Percentiles rank a stretch among this genome's conserved stretches.
Conservation (phyloP, 2,329 filamentous ascomycete genomes). For the Cladosporium halotolerans region DNA sequence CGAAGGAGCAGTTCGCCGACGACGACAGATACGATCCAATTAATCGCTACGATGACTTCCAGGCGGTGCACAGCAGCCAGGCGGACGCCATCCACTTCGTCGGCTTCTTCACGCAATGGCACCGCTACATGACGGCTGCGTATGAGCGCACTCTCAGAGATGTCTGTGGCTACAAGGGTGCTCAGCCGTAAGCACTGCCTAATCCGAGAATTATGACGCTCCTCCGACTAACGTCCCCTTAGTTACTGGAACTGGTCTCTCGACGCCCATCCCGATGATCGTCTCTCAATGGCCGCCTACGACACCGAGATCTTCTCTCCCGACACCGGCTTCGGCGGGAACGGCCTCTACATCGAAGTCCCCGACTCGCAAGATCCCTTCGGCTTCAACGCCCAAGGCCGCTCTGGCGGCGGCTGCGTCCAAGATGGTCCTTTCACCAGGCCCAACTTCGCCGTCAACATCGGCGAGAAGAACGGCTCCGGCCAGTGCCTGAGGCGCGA, state of each 20-base stretch:
- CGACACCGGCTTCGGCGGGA: constrained; percentile 17
- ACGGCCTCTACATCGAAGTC: constrained; percentile 12
- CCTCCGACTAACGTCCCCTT: constrained; percentile 1
- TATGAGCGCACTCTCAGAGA: constrained; percentile 20
- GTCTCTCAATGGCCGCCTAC: constrained; percentile 13
- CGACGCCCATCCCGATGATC: constrained; percentile 13
- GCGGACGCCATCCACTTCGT: constrained; percentile 18
- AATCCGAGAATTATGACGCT: not conserved
- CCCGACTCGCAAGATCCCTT: constrained; percentile 1
- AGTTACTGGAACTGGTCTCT: constrained; percentile 27
- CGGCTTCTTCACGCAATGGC: constrained; percentile 22
- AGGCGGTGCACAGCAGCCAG: constrained; percentile 18
- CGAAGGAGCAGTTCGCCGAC: constrained; percentile 8
- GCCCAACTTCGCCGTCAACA: constrained; percentile 2
- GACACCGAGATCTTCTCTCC: not conserved
- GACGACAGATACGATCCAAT: constrained; percentile 2
- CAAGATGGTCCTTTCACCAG: constrained; percentile 24
- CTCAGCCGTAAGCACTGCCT: not conserved
- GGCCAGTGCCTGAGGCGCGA: constrained; percentile 5
- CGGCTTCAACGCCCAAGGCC: not conserved
- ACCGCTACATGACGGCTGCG: constrained; percentile 22
- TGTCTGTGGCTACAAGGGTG: constrained; percentile 19
- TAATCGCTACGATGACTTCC: constrained; percentile 22
- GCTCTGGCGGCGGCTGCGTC: constrained; percentile 16
- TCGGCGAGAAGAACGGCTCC: constrained; percentile 10